phyloP scores from a whole-genome alignment of 305 asterid genomes.

The Withania somnifera region DNA sequence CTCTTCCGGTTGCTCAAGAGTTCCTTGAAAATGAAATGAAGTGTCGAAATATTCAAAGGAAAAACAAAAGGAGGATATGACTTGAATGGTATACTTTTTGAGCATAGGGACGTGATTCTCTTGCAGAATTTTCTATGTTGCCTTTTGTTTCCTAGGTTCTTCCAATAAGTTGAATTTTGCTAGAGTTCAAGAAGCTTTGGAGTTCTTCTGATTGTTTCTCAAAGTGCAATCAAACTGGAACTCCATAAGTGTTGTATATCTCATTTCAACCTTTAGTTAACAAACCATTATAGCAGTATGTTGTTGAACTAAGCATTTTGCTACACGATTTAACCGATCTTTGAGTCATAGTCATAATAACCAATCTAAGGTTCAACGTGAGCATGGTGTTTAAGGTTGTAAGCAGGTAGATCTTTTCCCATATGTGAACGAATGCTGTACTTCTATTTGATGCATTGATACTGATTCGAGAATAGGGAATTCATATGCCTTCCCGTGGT shows the following conservation, averaged over 20 bases:
- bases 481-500: neutral
- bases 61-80: neutral
- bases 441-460: neutral
- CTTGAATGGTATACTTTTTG: neutral
- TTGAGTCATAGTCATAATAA: neutral
- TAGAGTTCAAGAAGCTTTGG: neutral
- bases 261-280: neutral
- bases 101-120: neutral
- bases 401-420: neutral
- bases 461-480: neutral
- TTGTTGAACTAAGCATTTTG: neutral
- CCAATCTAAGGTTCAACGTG: neutral
- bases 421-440: neutral
- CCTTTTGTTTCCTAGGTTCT: neutral
- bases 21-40: neutral
- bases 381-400: neutral
- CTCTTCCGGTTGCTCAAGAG: neutral
- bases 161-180: neutral
- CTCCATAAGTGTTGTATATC: neutral
- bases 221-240: neutral
- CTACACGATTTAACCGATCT: neutral
- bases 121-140: neutral
- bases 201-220: neutral
- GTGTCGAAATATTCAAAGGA: neutral
- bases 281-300: neutral